phyloP scores from a whole-genome alignment of 495 filamentous ascomycete genomes.

The Penicillium cataractarum region DNA sequence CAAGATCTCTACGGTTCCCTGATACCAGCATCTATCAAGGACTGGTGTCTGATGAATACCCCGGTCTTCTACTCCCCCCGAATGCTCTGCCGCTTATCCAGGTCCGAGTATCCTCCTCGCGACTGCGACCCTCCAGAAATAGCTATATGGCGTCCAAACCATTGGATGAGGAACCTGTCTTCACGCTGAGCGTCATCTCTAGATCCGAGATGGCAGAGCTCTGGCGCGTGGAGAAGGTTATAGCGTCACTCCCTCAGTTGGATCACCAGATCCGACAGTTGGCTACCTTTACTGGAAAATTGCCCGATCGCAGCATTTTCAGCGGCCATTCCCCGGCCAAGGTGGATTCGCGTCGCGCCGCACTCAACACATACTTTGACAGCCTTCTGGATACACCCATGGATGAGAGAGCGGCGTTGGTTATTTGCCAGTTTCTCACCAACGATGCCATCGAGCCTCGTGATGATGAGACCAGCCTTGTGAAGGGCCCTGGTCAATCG shows the following conservation, averaged over 20 bases:
- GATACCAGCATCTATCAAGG: slow-evolving; percentile 60
- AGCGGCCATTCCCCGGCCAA: slow-evolving; percentile 93
- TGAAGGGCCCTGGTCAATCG: slow-evolving; percentile 50
- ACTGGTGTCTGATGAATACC: slow-evolving; percentile 79
- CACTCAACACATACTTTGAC: slow-evolving; percentile 84
- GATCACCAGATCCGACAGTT: slow-evolving; percentile 78
- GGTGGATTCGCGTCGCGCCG: slow-evolving; percentile 81
- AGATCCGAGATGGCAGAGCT: slow-evolving; percentile 78
- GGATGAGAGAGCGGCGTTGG: slow-evolving; percentile 76
- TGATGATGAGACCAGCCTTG: slow-evolving; percentile 60
- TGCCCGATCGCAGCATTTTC: slow-evolving; percentile 86
- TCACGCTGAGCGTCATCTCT: slow-evolving; percentile 83
- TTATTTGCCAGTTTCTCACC: slow-evolving; percentile 86
- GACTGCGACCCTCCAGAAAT: slow-evolving; percentile 86
- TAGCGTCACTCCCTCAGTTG: slow-evolving; percentile 75
- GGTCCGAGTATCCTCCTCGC: slow-evolving; percentile 85
- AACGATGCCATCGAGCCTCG: slow-evolving; percentile 80
- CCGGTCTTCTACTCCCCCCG: slow-evolving; percentile 80
- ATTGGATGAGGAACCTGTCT: slow-evolving; percentile 86
- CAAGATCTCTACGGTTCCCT: slow-evolving; percentile 27
- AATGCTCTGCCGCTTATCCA: slow-evolving; percentile 87
- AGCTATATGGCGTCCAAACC: slow-evolving; percentile 72
- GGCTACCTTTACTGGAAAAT: slow-evolving; percentile 64
- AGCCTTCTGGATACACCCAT: slow-evolving; percentile 79
- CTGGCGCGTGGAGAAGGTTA: slow-evolving; percentile 93